Evolutionary conservation across 2,329 filamentous ascomycete species (phyloP), one percentile per base, ranked within the genome.

Genomic region (Teratosphaeria viscida): DNA sequence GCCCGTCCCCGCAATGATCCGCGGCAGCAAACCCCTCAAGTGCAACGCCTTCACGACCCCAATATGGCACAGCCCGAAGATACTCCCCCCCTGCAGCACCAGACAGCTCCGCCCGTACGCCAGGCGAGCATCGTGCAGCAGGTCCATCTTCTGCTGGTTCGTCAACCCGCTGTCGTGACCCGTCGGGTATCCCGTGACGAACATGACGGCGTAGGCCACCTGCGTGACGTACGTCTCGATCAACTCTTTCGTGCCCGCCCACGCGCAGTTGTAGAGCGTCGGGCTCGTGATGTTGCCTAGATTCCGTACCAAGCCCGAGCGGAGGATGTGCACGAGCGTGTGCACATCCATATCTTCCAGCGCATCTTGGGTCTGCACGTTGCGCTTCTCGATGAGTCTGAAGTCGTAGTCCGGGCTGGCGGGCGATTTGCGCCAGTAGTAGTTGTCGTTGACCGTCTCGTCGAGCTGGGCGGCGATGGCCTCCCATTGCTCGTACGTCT

Each of bases 21-120:
- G 85, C 2, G 91, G 91, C 2, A 96, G 79, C 12, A 95, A 78
- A 7, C 83, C 82, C 3, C 83, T 81, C 68, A 94, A 85, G 72
- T 86, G 91, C 2, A 96, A 79, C 3, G 87, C 82, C 72, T 95
- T 95, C 58, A 95, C 77, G 2, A 96, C 90, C 1, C 91, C 91
- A 58, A 95, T 88, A 71, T 96, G 91, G 61, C 89, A 89, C 89
- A 96, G 95, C 49, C 91, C 91, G 74, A 95, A 90, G 0, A 91
- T 94, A 1, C 88, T 90, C 2, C 91, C 91, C 7, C 91, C 91
- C 4, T 90, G 95, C 10, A 96, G 78, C 10, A 95, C 78, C 56
- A 96, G 76, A 0, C 90, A 91, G 63, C 87, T 94, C 62, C 90
- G 82, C n/a, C 90, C 90, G 69, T 91, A 95, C 39, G 88, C 88